These are phyloP conservation scores for Salix exigua DNA, from an alignment of 345 rosid species.

Conservation along the genomic window DNA sequence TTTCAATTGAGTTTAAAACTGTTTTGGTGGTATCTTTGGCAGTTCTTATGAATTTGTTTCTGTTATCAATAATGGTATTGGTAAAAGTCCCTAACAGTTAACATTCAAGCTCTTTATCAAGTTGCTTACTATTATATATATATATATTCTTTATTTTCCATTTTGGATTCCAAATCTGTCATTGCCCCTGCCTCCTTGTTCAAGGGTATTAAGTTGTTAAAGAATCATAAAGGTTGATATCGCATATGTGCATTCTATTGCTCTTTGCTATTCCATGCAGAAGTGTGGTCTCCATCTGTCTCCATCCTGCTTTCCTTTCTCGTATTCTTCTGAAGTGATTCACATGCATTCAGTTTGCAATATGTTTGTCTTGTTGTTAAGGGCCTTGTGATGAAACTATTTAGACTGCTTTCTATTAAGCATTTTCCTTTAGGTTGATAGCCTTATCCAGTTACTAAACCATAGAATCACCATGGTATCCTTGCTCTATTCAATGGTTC, in stretches of 20 bases:
- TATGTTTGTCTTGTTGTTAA: background rate
- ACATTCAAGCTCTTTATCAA: background rate
- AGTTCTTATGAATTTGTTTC: background rate
- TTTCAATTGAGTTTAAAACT: background rate
- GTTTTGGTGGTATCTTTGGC: background rate
- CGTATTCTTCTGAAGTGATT: background rate
- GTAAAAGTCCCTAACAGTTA: background rate
- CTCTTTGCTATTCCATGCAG: background rate
- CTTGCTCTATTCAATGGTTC: background rate
- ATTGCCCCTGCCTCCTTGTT: background rate
- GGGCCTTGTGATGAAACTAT: background rate
- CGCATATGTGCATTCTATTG: background rate
- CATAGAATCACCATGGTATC: background rate
- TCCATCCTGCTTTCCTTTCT: background rate
- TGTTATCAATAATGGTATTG: background rate
- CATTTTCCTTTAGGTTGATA: background rate
- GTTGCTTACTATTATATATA: background rate
- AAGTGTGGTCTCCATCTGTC: too few species aligned
- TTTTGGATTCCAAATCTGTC: background rate
- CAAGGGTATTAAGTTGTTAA: background rate
- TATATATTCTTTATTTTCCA: background rate
- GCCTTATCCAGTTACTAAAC: background rate
- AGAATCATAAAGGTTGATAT: background rate
- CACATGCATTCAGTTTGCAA: background rate
- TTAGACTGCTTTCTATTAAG: background rate